A percentile compares a stretch with the other conserved stretches of the same genome.
Conservation (phyloP, 768 basidiomycete genomes). For the Leccinum boreale region DNA sequence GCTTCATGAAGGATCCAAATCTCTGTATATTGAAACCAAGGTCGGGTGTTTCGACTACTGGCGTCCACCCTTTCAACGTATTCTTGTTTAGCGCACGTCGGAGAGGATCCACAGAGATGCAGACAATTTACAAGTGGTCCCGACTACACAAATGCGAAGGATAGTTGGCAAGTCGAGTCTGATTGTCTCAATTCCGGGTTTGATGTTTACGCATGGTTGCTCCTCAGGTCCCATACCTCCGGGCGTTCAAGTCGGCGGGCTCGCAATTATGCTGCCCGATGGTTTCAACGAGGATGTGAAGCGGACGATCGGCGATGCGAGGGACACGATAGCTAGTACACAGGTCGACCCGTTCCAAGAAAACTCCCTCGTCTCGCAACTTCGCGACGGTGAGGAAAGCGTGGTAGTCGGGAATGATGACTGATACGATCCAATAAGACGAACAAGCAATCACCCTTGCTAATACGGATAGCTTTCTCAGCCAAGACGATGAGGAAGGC, state of each 20-base stretch:
- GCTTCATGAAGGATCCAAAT: background rate
- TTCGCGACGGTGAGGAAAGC: constrained; percentile 1
- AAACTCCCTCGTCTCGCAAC: background rate
- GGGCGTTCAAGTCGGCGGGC: background rate
- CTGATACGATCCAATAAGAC: background rate
- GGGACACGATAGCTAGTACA: background rate
- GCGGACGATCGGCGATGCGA: background rate
- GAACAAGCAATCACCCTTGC: background rate
- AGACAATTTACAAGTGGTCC: background rate
- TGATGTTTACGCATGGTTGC: background rate
- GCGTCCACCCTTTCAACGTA: too few relatives aligned
- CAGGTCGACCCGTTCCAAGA: constrained; percentile 1
- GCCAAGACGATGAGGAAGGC: background rate
- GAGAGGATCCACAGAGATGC: background rate
- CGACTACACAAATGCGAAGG: constrained; percentile 1
- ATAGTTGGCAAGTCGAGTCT: background rate
- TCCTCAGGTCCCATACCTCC: background rate
- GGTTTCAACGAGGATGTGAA: background rate
- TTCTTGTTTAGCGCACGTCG: constrained; percentile 3
- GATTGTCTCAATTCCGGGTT: background rate
- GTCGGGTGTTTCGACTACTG: background rate
- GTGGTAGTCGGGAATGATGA: background rate
- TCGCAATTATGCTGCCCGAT: background rate
- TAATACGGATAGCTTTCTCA: background rate
- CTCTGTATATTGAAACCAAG: background rate